Conservation (phyloP, 768 basidiomycete species). For the Daedaleopsis nitida region DNA sequence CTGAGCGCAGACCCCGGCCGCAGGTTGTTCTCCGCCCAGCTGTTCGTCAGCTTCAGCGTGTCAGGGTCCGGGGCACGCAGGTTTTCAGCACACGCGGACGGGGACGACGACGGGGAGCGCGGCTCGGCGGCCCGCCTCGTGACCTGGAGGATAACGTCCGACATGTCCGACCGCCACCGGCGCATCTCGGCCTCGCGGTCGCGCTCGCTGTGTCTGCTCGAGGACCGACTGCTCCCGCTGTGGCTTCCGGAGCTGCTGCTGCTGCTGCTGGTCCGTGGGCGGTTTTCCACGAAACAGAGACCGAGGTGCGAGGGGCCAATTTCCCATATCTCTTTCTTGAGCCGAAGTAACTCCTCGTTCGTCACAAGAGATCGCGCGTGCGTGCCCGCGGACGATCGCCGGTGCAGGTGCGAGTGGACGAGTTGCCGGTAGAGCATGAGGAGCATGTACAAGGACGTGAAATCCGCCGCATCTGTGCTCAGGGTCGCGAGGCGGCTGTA, state of each 20-base stretch:
- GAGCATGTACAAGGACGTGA: conserved; percentile 77
- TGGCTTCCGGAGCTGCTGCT: not conserved
- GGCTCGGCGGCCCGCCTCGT: conserved; percentile 65
- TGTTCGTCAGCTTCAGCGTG: conserved; percentile 60
- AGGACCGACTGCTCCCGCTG: not conserved
- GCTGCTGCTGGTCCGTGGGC: conserved; percentile 19
- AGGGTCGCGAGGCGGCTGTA: conserved; percentile 65
- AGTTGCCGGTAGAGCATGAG: conserved; percentile 81
- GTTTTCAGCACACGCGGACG: conserved; percentile 13
- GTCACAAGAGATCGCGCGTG: conserved; percentile 36
- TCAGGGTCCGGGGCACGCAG: conserved; percentile 48
- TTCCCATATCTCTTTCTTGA: conserved; percentile 79
- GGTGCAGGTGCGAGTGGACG: conserved; percentile 44
- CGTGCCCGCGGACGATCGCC: conserved; percentile 2
- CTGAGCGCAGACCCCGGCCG: conserved; percentile 59
- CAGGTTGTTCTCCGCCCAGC: conserved; percentile 74
- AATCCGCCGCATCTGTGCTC: conserved; percentile 72
- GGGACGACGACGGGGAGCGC: conserved; percentile 12
- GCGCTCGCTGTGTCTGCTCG: conserved; percentile 19
- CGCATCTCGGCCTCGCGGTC: conserved; percentile 44
- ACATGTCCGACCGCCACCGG: conserved; percentile 55
- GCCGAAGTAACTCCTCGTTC: conserved; percentile 53
- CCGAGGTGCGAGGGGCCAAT: conserved; percentile 64
- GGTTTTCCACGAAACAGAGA: conserved; percentile 47
- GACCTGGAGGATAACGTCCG: conserved; percentile 75